phyloP scores from a whole-genome alignment of 495 filamentous ascomycete species.

The Trypethelium eluteriae region DNA sequence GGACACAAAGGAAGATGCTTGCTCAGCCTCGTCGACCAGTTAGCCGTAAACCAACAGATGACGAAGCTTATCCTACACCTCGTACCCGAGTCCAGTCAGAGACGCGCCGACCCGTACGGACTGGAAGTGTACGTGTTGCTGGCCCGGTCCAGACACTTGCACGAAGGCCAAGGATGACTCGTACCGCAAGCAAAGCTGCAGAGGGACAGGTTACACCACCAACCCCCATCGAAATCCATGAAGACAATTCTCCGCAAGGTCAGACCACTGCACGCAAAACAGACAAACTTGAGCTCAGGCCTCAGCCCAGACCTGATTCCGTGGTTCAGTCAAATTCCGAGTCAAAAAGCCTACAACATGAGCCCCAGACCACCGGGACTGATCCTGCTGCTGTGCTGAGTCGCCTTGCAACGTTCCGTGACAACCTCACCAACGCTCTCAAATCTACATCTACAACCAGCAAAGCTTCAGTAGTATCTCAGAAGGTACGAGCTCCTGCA shows the following conservation, averaged over 20 bases:
- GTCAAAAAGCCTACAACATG: not conserved
- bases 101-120: not conserved
- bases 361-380: slow-evolving; percentile 19
- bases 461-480: slow-evolving; percentile 8
- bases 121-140: slow-evolving; percentile 2
- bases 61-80: not conserved
- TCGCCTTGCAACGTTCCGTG: slow-evolving; percentile 29
- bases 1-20: slow-evolving; percentile 1
- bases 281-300: not conserved
- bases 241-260: not conserved
- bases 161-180: not conserved
- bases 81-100: slow-evolving; percentile 1
- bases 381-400: slow-evolving; percentile 32
- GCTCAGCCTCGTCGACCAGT: not conserved
- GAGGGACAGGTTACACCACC: slow-evolving; percentile 4
- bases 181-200: not conserved
- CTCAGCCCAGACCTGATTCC: not conserved
- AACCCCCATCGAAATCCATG: slow-evolving; percentile 4
- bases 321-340: not conserved
- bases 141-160: not conserved
- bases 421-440: slow-evolving; percentile 33
- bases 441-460: slow-evolving; percentile 16
- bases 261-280: not conserved
- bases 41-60: not conserved
- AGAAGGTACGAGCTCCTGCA: not conserved